Percentiles rank a stretch among this genome's conserved stretches.
Evolutionary conservation across 257 asterid genomes (phyloP).

Genomic region (Nemophila menziesii): DNA sequence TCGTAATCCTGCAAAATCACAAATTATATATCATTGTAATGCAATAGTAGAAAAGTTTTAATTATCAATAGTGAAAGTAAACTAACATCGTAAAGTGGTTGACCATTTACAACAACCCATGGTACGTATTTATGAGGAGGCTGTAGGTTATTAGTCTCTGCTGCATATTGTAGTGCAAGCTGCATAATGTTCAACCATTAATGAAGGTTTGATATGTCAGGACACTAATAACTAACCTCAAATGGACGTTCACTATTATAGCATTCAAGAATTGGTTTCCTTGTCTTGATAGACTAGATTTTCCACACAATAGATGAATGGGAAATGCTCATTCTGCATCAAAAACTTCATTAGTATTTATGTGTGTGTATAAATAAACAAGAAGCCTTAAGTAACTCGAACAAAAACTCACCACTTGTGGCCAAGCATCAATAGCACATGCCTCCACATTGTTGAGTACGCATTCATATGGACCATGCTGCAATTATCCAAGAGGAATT

Average conservation of each 20-base stretch:
- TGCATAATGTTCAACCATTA: conserved; percentile 20
- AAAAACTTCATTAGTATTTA: background rate
- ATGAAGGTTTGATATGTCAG: background rate
- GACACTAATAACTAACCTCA: conserved; percentile 31
- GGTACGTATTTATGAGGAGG: conserved; percentile 92
- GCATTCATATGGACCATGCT: conserved; percentile 81
- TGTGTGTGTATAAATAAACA: no score
- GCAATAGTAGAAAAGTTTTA: background rate
- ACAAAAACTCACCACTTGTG: conserved; percentile 57
- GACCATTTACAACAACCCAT: conserved; percentile 81
- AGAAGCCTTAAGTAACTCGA: background rate
- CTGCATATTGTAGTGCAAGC: conserved; percentile 66
- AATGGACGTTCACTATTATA: conserved; percentile 41
- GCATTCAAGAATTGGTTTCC: conserved; percentile 44
- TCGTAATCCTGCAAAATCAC: conserved; percentile 21
- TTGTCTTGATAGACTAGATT: conserved; percentile 47
- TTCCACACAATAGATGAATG: conserved; percentile 79
- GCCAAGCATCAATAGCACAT: conserved; percentile 90
- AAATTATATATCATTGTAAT: background rate
- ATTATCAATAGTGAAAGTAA: conserved; percentile 7
- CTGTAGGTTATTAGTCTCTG: conserved; percentile 50
- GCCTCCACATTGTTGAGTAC: conserved; percentile 73
- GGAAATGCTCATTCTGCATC: conserved; percentile 72
- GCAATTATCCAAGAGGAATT: conserved; percentile 16
- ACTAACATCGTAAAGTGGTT: conserved; percentile 82